phyloP scores from a whole-genome alignment of 371 early-diverging fungal genomes.

The Rhizomucor miehei region DNA sequence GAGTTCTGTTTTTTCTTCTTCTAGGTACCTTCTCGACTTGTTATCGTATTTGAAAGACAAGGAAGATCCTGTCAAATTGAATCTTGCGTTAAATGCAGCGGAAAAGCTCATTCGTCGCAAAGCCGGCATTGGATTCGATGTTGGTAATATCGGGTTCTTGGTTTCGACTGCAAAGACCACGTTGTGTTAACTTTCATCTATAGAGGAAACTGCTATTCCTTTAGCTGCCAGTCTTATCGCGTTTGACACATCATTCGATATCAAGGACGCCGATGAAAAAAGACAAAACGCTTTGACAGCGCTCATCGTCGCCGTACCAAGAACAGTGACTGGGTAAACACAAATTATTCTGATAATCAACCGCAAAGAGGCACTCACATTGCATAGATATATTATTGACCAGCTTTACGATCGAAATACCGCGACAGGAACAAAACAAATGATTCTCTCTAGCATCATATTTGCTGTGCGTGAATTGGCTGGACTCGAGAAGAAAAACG shows the following conservation, averaged over 20 bases:
- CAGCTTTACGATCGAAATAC: slow-evolving; percentile 38
- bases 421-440: slow-evolving; percentile 24
- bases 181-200: background rate
- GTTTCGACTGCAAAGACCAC: background rate
- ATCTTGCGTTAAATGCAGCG: slow-evolving; percentile 39
- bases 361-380: background rate
- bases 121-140: slow-evolving; percentile 31
- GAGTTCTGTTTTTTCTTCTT: background rate
- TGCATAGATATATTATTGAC: slow-evolving; percentile 27
- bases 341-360: background rate
- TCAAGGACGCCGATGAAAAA: slow-evolving; percentile 19
- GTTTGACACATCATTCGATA: slow-evolving; percentile 33
- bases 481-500: slow-evolving; percentile 13
- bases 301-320: slow-evolving; percentile 32
- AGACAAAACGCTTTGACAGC: slow-evolving; percentile 32
- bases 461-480: slow-evolving; percentile 39
- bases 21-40: slow-evolving; percentile 42
- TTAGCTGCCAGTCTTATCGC: slow-evolving; percentile 30
- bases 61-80: slow-evolving; percentile 42
- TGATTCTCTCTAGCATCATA: slow-evolving; percentile 28
- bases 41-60: slow-evolving; percentile 31
- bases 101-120: slow-evolving; percentile 39
- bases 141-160: slow-evolving; percentile 23
- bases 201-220: slow-evolving; percentile 29
- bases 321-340: slow-evolving; percentile 24